Base-by-base conservation (phyloP, 1,284 basidiomycete genomes). In the Erythrobasidium hasegawianum region DNA sequence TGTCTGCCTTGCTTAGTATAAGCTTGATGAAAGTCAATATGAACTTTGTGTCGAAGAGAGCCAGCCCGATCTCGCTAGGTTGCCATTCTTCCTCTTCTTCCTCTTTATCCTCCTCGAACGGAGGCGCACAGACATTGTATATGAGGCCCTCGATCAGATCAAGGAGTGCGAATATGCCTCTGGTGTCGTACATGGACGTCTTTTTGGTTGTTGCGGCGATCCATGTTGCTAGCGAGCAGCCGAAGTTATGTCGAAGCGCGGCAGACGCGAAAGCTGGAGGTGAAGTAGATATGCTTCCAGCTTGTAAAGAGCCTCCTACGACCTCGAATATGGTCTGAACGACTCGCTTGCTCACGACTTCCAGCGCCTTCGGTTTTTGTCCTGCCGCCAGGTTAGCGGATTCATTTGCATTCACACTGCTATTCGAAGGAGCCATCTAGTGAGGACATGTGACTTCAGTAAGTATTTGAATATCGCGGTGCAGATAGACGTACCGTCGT, bases 101-200 rank as follows among this genome's bases (percentile, higher is more conserved):
- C 54, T 78, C 75, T 16, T 77, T 72, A 7, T 76, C 76, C 59
- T 78, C 77, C 16, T 79, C 69, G n/a, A 64, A 26, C 0, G 72
- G 64, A 3, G 74, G 71, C 26, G 72, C 74, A 14, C 71, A 66
- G 22, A 76, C 71, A 13, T 71, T 72, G 60, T 73, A 75, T 50
- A 75, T 68, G 29, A 75, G 64, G 1, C 71, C 72, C 45, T 73
- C 75, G 58, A 76, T 47, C 8, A 74, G 60, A 43, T 76, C 75
- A 24, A 74, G 66, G 3, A 76, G 68, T 18, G 75, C 71, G 68
- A 81, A 82, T 22, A 81, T 79, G 13, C 80, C 78, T 64, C 80
- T 78, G 14, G 79, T 80, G 20, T 81, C 79, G 72, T 80, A 81
- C 69, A 82, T 71, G 56, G 77, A 79, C n/a, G 80, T 81, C 57